Evolutionary conservation across 1,284 basidiomycete species (phyloP).

Genomic region (Neolentinus lepideus): DNA sequence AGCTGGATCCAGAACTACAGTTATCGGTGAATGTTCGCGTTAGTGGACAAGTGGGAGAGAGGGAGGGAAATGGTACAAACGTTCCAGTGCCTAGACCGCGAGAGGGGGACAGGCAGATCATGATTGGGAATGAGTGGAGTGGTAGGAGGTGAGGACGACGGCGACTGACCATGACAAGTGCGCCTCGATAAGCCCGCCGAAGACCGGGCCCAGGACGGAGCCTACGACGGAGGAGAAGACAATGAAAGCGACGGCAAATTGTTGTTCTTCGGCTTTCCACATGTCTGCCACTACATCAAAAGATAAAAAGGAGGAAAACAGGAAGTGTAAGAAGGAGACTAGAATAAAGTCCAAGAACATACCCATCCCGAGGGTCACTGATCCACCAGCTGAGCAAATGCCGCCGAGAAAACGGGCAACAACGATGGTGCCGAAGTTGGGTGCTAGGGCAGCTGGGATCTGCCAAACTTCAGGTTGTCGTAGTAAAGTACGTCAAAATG

Average conservation of each 20-base stretch:
- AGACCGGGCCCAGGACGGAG: conserved; percentile 11
- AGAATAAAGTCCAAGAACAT: too few relatives aligned
- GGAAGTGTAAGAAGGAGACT: too few relatives aligned
- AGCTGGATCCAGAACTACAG: conserved; percentile 16
- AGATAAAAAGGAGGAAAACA: too few relatives aligned
- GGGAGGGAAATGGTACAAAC: too few relatives aligned
- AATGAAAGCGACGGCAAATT: conserved; percentile 15
- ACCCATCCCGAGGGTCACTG: conserved; percentile 16
- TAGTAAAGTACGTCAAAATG: too few relatives aligned
- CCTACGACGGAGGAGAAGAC: conserved; percentile 14
- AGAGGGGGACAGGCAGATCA: too few relatives aligned
- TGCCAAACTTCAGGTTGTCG: too few relatives aligned
- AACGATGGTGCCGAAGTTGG: conserved; percentile 11
- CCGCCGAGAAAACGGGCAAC: conserved; percentile 12
- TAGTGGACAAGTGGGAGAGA: too few relatives aligned
- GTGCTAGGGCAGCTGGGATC: conserved; percentile 13
- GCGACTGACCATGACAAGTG: conserved; percentile 9
- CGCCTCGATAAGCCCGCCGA: conserved; percentile 11
- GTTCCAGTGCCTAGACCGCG: too few relatives aligned
- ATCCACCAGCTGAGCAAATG: conserved; percentile 13
- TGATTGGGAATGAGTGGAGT: too few relatives aligned
- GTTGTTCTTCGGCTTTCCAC: conserved; percentile 13
- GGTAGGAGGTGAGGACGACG: too few relatives aligned
- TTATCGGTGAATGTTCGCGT: too few relatives aligned
- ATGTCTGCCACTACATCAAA: conserved; percentile 16